These are phyloP conservation scores for Cordyceps militaris DNA, from an alignment of 2,329 filamentous ascomycete species.

Conservation along the genomic window DNA sequence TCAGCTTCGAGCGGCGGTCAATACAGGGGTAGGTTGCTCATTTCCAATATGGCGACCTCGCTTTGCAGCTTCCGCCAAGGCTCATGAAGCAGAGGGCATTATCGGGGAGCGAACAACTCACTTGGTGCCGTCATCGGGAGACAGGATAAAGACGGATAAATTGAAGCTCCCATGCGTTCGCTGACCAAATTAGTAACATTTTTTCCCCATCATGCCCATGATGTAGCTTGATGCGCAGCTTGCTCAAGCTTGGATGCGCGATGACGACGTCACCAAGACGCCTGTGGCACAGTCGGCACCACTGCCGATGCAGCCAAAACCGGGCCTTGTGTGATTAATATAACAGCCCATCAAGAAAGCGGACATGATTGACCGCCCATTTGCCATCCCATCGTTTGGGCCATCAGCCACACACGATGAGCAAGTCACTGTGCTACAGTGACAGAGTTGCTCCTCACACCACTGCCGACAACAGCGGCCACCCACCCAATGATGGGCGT, in stretches of 20 bases:
- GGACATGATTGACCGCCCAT: neutral
- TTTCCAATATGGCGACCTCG: constrained; percentile 19
- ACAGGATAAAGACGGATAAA: neutral
- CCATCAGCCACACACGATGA: constrained; percentile 7
- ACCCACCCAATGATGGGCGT: neutral
- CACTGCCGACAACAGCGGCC: neutral
- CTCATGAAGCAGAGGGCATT: constrained; percentile 17
- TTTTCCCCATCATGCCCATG: neutral
- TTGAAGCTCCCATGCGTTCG: constrained; percentile 1
- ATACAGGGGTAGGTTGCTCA: no score
- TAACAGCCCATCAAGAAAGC: neutral
- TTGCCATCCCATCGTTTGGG: neutral
- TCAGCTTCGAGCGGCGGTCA: no score
- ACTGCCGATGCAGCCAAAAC: constrained; percentile 4
- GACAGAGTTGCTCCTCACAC: neutral
- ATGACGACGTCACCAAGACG: constrained; percentile 7
- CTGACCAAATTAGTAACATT: neutral
- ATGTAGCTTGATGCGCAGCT: neutral
- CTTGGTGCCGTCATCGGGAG: constrained; percentile 6
- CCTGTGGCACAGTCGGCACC: constrained; percentile 1
- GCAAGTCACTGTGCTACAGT: neutral
- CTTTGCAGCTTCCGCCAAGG: constrained; percentile 22
- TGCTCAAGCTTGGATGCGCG: neutral
- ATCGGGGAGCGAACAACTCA: constrained; percentile 22
- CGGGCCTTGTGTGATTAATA: neutral